A percentile compares a stretch with the other conserved stretches of the same genome.
phyloP scores from a whole-genome alignment of 2,329 filamentous ascomycete species.

The Macroventuria anomochaeta region DNA sequence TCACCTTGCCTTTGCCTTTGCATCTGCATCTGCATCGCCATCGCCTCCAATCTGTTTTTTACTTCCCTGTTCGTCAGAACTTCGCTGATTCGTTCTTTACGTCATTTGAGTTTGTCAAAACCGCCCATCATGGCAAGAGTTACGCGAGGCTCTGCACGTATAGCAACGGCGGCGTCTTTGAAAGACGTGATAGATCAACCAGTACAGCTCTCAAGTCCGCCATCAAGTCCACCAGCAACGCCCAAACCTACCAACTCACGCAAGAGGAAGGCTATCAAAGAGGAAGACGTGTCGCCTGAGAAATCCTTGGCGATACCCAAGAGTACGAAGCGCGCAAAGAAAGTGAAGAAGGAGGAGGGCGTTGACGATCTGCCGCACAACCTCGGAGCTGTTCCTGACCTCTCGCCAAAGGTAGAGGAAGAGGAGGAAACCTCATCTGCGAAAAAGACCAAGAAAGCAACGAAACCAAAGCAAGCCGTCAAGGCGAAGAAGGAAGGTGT shows the following conservation, averaged over 20 bases:
- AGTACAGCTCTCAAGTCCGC: constrained; percentile 53
- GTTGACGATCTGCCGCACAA: constrained; percentile 63
- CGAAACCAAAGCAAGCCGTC: constrained; percentile 24
- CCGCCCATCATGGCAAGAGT: constrained; percentile 38
- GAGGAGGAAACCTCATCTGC: constrained; percentile 10
- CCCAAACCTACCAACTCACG: constrained; percentile 39
- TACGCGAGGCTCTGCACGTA: constrained; percentile 38
- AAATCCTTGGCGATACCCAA: constrained; percentile 24
- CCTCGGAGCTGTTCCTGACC: constrained; percentile 50
- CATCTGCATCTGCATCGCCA: constrained; percentile 1
- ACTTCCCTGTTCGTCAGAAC: constrained; percentile 5
- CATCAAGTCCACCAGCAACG: constrained; percentile 50
- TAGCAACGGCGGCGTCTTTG: constrained; percentile 15
- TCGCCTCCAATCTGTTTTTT: constrained; percentile 21
- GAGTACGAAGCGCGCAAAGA: constrained; percentile 48
- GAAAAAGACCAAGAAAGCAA: constrained; percentile 29
- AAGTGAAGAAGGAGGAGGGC: constrained; percentile 47
- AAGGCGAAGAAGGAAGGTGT: constrained; percentile 30
- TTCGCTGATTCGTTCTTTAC: constrained; percentile 6
- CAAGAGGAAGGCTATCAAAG: constrained; percentile 38
- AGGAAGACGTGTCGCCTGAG: constrained; percentile 16
- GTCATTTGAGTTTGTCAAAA: neutral
- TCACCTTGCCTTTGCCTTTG: neutral
- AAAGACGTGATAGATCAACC: constrained; percentile 32
- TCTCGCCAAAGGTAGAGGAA: constrained; percentile 18